Conservation (phyloP, 1,284 basidiomycete genomes). For the Boletus smithii region DNA sequence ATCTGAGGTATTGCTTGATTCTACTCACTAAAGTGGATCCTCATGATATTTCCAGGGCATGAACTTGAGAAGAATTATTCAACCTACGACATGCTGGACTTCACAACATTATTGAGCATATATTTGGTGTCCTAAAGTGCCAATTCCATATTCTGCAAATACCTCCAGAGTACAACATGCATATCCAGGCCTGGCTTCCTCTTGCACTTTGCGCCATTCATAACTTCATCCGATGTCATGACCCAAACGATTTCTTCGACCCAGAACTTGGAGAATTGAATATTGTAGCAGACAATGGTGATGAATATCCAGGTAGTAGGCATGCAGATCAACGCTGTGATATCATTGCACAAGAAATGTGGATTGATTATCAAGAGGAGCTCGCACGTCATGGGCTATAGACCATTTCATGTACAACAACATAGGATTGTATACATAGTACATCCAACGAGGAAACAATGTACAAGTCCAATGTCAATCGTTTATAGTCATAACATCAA, state of each 20-base stretch:
- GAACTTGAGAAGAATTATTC: constrained; percentile 37
- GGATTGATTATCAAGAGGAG: not conserved
- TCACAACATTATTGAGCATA: constrained; percentile 39
- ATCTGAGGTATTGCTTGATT: not conserved
- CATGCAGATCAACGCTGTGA: not conserved
- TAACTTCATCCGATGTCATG: constrained; percentile 33
- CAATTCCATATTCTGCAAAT: constrained; percentile 28
- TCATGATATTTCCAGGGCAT: not conserved
- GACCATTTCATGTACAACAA: too few relatives aligned
- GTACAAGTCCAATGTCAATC: too few relatives aligned
- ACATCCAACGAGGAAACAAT: too few relatives aligned
- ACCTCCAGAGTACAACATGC: constrained; percentile 28
- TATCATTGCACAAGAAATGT: not conserved
- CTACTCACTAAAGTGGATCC: not conserved
- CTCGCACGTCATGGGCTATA: not conserved
- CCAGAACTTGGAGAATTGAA: not conserved
- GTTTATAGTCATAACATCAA: too few relatives aligned
- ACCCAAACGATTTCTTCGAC: not conserved
- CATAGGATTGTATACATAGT: too few relatives aligned
- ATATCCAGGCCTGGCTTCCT: constrained; percentile 33
- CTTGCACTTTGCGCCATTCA: constrained; percentile 34
- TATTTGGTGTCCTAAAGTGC: constrained; percentile 42
- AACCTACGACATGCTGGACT: constrained; percentile 39
- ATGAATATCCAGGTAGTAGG: not conserved
- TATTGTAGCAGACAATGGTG: not conserved